Base-by-base conservation (phyloP, 805 yeast genomes). In the Pichia insulana region DNA sequence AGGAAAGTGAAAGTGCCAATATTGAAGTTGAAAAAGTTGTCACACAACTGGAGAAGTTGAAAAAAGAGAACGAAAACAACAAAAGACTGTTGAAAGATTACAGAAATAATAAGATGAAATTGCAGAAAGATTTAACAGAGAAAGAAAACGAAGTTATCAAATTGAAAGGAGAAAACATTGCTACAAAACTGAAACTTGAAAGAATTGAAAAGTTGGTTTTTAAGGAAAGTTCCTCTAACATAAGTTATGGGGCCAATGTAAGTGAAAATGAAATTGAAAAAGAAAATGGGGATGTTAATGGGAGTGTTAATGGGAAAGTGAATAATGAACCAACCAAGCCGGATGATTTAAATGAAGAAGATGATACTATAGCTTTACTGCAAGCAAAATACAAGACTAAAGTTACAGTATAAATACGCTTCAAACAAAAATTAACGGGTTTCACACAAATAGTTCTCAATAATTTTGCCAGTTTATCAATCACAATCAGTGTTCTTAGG, bases 361-460 rank as follows among this genome's bases (percentile, higher is more conserved):
- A 41, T 17, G 48, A 47, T 28, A 47, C 50, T 4, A 47, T 47
- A 19, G 28, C 36, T 12, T 7, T 44, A 3, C 39, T 47, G 30
- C 33, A 36, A 26, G 18, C 25, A 18, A 37, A 36, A 37, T 47
- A 42, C 40, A 43, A 40, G 18, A 27, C 25, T 8, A 44, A 47
- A 34, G 31, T 12, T 11, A 11, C 28, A 8, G 28, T 26, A 8
- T 26, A 16, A n/a, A n/a, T n/a, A n/a, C n/a, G 17, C 12, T 8
- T 16, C n/a, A 35, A 16, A 26, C 15, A 8, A 15, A n/a, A 25
- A 22, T 27, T 18, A 13, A 16, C 17, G 17, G 17, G 31, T 17
- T 36, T 16, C 25, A 36, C n/a, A n/a, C n/a, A n/a, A n/a, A n/a
- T n/a, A n/a, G n/a, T n/a, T n/a, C n/a, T n/a, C n/a, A n/a, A n/a